Base-by-base conservation (phyloP, 345 rosid genomes). In the Eutrema heterophyllum region DNA sequence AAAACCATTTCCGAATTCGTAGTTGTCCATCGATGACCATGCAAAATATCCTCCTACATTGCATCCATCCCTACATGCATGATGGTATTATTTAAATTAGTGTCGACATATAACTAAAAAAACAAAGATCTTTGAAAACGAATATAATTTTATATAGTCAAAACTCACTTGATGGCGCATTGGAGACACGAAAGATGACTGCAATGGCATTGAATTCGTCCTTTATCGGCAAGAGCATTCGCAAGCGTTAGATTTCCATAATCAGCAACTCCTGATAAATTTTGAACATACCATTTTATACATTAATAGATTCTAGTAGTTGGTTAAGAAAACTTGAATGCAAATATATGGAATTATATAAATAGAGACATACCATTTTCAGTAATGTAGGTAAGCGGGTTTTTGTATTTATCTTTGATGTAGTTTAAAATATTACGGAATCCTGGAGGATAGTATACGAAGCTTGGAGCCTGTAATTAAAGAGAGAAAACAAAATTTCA, bases 371-470 rank as follows among this genome's bases (percentile, higher is more conserved):
- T 56, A 75, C 70, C 74, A 2, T 76, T 61, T 51, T 76, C 70
- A 4, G 79, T 76, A 18, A 76, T 76, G 50, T 68, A 76, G 21
- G 68, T 76, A 0, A 51, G 56, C 33, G 79, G 79, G 18, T 68
- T 68, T 12, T 26, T 27, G 70, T 72, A 72, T 5, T 40, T 30
- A 7, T 27, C n/a, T 61, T 63, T 72, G 44, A 72, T 30, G 30
- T 68, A 9, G 4, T 52, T 68, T 48, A 76, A 27, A 43, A 76
- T 58, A 5, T 36, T 12, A 9, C 64, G 63, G 13, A 75, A 24
- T 12, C 74, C 79, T 4, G 53, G 54, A 50, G 69, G 75, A 43
- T 53, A 73, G 13, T 73, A 64, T 13, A 55, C 57, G 4, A 73
- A 73, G 6, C 29, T 36, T 9, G 70, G 1, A n/a, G 45, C 45